Evolutionary conservation across 2,329 filamentous ascomycete genomes (phyloP).

Genomic region (Delphinella strobiligena): DNA sequence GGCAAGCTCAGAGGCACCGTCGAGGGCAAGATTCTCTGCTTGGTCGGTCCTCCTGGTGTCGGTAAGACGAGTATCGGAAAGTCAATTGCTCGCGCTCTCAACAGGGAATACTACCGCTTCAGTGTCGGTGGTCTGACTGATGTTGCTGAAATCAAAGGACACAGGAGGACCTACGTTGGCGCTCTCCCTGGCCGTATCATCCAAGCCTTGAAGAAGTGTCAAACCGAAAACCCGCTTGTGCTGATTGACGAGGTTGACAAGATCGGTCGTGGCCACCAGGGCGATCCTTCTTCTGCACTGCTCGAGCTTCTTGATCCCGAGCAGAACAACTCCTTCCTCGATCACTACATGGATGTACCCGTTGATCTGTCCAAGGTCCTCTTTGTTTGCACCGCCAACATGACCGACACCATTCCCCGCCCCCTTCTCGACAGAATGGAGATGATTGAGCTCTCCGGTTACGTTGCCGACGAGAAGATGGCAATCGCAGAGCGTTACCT

Average conservation of each 20-base stretch:
- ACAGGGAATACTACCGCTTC: conserved; percentile 95
- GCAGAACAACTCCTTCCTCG: conserved; percentile 92
- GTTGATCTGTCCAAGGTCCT: conserved; percentile 95
- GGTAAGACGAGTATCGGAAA: conserved; percentile 99
- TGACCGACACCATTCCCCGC: conserved; percentile 94
- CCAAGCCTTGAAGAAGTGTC: conserved; percentile 95
- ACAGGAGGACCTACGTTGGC: conserved; percentile 90
- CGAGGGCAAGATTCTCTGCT: conserved; percentile 95
- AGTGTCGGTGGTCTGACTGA: conserved; percentile 94
- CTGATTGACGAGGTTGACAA: conserved; percentile 98
- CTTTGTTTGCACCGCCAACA: conserved; percentile 97
- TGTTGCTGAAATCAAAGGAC: conserved; percentile 97
- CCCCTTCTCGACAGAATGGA: conserved; percentile 96
- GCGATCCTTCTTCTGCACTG: conserved; percentile 86
- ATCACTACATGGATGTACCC: conserved; percentile 97
- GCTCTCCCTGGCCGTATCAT: conserved; percentile 93
- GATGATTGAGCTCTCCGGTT: conserved; percentile 88
- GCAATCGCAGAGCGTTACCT: conserved; percentile 92
- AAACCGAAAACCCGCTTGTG: conserved; percentile 94
- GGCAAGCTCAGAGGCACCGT: conserved; percentile 94
- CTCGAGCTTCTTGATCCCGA: conserved; percentile 91
- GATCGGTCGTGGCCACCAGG: conserved; percentile 91
- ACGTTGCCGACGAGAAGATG: conserved; percentile 97
- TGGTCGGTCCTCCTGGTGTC: conserved; percentile 92
- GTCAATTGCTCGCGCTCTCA: conserved; percentile 87